Evolutionary conservation across 2,329 filamentous ascomycete species (phyloP), one percentile per base, ranked within the genome.

Genomic region (Byssoonygena ceratinophila): DNA sequence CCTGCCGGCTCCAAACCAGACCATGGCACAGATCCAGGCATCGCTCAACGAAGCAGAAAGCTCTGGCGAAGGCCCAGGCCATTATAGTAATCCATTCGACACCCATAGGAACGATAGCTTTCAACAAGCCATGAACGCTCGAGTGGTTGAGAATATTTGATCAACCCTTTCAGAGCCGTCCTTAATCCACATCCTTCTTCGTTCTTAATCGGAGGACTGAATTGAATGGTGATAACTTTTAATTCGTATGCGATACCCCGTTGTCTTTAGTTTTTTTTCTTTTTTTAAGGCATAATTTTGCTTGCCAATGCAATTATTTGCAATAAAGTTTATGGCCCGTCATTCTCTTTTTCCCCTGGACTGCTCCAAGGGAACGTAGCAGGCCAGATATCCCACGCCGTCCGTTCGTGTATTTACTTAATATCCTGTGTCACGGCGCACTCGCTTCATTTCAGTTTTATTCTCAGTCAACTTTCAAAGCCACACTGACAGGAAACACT

Each of bases 101-200:
- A 55, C 56, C 53, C 63, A 68, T 27, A 61, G 63, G 54, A 62
- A 69, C 58, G 78, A 82, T 58, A 80, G 83, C 50, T 86, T 95
- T 68, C 83, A 91, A 71, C 78, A 80, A 61, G 88, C 87, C 31
- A 80, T 95, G 66, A 90, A 92, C 66, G 81, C 89, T 50, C 80
- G 81, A 55, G 76, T 94, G 36, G 77, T 95, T 59, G 87, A 96
- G 76, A 84, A 90, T 71, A 91, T 96, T 68, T 95, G 76, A 78
- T n/a, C 22, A 12, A 18, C 7, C 27, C 20, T 23, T 51, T 16
- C 27, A 37, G 14, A n/a, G 2, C n/a, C n/a, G n/a, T n/a, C n/a
- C n/a, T n/a, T n/a, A n/a, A n/a, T n/a, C n/a, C n/a, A n/a, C n/a
- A n/a, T n/a, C n/a, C n/a, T n/a, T n/a, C n/a, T n/a, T n/a, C n/a